Conservation (phyloP, 2,329 filamentous ascomycete species). For the Ceratocystis colombiana region DNA sequence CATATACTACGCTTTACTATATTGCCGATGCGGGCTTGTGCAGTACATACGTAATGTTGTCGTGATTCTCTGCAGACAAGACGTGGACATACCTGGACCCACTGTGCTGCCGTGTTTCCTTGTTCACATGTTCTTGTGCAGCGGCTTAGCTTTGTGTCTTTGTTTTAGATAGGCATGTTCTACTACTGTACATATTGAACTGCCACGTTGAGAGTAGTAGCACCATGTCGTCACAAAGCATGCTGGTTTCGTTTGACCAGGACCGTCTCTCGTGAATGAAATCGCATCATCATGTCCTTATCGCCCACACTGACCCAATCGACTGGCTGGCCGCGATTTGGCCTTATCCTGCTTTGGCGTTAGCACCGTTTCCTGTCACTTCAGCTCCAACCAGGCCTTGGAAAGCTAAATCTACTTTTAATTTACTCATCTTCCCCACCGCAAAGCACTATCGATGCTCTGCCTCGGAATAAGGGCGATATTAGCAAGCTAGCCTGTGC, state of each 20-base stretch:
- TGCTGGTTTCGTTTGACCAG: not conserved
- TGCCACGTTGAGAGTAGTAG: not conserved
- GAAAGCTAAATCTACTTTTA: not conserved
- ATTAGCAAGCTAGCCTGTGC: not conserved
- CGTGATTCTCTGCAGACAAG: no score
- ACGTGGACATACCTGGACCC: no score
- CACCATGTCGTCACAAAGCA: not conserved
- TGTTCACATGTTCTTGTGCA: no score
- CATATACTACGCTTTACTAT: not conserved
- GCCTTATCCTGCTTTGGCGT: conserved; percentile 1
- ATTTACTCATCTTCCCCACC: not conserved
- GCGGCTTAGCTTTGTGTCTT: no score
- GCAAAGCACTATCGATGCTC: no score
- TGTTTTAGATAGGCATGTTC: no score
- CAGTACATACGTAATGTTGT: no score
- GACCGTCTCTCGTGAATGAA: not conserved
- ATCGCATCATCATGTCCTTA: not conserved
- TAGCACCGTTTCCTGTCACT: not conserved
- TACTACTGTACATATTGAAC: no score
- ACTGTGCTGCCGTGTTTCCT: no score
- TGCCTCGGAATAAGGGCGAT: no score
- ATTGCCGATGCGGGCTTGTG: no score
- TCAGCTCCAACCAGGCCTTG: conserved; percentile 8
- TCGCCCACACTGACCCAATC: no score
- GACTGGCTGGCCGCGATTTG: not conserved